A percentile compares a stretch with the other conserved stretches of the same genome.
These are phyloP conservation scores for Sanghuangporus sanghuang DNA, from an alignment of 1,284 basidiomycete genomes.

Conservation along the genomic window DNA sequence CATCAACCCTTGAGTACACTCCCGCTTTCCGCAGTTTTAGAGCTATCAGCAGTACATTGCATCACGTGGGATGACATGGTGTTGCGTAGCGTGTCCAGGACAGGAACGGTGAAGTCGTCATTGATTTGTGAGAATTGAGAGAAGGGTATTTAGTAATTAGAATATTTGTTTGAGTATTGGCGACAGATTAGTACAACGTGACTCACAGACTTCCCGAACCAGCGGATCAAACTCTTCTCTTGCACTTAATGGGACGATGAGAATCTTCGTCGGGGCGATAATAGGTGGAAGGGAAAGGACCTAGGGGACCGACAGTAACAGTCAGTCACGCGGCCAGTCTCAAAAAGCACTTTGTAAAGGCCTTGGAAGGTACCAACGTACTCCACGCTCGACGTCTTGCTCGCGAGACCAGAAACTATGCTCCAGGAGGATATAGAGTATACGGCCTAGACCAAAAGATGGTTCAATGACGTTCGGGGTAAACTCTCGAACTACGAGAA, in stretches of 20 bases:
- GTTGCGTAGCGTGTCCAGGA: not conserved
- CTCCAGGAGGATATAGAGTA: conserved; percentile 91
- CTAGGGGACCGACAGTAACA: conserved; percentile 32
- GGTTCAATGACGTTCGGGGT: conserved; percentile 98
- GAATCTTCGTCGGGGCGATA: conserved; percentile 94
- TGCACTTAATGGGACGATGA: conserved; percentile 93
- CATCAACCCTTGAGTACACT: conserved; percentile 90
- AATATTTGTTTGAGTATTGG: not conserved
- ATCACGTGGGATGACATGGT: conserved; percentile 8
- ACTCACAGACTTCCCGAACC: conserved; percentile 87
- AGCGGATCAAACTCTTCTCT: conserved; percentile 84
- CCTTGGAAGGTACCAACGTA: conserved; percentile 37
- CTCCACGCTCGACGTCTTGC: conserved; percentile 84
- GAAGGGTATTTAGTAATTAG: not conserved
- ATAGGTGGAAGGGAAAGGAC: conserved; percentile 86
- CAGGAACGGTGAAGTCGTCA: not conserved
- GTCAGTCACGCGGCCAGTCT: conserved; percentile 9
- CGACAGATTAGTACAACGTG: not conserved
- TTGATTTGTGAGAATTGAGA: not conserved
- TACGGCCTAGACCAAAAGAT: conserved; percentile 96
- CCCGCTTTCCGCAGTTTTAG: conserved; percentile 83
- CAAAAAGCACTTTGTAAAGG: not conserved
- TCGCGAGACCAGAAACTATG: conserved; percentile 96
- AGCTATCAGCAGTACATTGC: conserved; percentile 42
- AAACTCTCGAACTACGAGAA: conserved; percentile 77